phyloP scores from a whole-genome alignment of 139 green algal genomes.

The Ettlia oleoabundans region DNA sequence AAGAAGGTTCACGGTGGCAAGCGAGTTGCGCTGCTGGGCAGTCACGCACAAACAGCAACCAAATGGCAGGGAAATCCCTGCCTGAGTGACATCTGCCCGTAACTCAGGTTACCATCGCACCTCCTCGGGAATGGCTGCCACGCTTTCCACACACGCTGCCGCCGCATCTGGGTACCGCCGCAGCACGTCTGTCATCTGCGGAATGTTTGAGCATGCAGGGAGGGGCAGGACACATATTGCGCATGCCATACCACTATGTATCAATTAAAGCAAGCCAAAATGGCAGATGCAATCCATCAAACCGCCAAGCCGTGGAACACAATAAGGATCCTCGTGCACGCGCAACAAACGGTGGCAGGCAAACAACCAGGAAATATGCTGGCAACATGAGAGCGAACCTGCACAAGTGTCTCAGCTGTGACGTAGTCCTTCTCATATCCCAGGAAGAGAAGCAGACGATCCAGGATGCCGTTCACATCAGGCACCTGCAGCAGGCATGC shows the following conservation, averaged over 20 bases:
- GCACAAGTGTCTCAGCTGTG: conserved; percentile 66
- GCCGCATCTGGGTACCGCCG: conserved; percentile 81
- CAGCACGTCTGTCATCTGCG: conserved; percentile 80
- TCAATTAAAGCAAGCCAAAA: no score
- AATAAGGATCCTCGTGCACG: no score
- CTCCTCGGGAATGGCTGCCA: conserved; percentile 44
- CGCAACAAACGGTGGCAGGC: no score
- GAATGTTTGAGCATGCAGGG: no score
- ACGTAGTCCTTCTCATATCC: conserved; percentile 67
- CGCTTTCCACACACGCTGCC: conserved; percentile 54
- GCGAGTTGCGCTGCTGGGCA: no score
- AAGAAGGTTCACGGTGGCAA: neutral
- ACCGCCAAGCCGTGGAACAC: no score
- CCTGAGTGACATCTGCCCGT: no score
- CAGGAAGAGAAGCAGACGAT: conserved; percentile 93
- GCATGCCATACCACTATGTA: no score
- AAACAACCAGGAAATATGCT: neutral
- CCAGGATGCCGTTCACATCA: conserved; percentile 88
- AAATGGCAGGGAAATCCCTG: neutral
- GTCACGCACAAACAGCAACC: no score
- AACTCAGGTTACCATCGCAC: no score
- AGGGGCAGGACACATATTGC: no score
- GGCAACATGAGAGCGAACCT: neutral
- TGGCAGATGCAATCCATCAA: no score
- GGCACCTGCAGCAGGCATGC: conserved; percentile 75